A percentile compares a stretch with the other conserved stretches of the same genome.
Evolutionary conservation across 202 grass and related monocot genomes (phyloP).

Genomic region (Saccharum hybrid): DNA sequence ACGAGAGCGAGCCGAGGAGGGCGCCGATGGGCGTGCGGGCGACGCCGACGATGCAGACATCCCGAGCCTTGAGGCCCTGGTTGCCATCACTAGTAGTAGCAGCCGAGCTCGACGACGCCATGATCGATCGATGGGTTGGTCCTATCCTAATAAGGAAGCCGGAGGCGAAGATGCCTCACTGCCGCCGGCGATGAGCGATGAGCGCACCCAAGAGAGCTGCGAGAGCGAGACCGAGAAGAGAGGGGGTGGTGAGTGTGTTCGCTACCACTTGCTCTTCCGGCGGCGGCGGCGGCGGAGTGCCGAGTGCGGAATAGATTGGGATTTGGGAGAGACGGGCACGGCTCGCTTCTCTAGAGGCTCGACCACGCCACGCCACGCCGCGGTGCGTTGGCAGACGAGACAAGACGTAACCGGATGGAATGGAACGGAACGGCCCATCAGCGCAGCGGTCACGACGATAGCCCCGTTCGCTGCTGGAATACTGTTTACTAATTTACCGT

Average conservation of each 20-base stretch:
- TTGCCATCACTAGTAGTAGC: neutral
- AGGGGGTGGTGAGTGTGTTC: neutral
- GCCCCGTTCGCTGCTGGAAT: no score
- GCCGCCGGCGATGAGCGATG: neutral
- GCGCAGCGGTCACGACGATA: neutral
- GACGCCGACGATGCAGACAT: constrained; percentile 85
- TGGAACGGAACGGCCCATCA: neutral
- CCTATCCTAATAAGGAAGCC: neutral
- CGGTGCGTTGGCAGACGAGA: neutral
- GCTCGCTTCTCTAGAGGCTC: neutral
- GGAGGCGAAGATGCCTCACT: neutral
- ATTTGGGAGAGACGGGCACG: constrained; percentile 27
- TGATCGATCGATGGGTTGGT: neutral
- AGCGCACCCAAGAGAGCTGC: neutral
- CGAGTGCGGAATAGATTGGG: neutral
- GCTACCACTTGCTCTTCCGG: neutral
- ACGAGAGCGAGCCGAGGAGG: constrained; percentile 84
- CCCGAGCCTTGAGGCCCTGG: constrained; percentile 32
- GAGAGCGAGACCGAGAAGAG: neutral
- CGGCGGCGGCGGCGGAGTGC: neutral
- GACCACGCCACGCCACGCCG: neutral
- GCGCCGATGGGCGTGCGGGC: constrained; percentile 87
- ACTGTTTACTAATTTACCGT: no score
- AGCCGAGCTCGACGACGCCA: constrained; percentile 23
- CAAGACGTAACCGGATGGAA: neutral